Conservation (phyloP, 768 basidiomycete genomes). For the Mrakia gelida region DNA sequence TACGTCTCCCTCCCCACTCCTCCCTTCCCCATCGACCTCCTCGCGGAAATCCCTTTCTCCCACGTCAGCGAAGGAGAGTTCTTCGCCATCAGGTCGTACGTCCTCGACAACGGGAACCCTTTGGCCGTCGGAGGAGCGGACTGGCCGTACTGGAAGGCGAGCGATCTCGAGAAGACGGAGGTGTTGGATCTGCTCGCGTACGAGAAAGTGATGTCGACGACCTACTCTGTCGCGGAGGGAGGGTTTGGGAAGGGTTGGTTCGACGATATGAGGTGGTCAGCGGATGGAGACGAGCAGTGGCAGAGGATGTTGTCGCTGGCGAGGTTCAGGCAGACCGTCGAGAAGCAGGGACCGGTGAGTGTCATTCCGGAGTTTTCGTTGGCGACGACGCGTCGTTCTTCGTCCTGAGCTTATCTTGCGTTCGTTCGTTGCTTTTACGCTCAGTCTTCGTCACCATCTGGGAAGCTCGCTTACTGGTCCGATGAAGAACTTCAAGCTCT, state of each 20-base stretch:
- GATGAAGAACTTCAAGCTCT: no score
- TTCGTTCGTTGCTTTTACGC: no score
- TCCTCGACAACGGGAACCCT: background rate
- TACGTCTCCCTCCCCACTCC: background rate
- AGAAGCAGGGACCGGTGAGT: background rate
- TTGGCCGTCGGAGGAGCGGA: background rate
- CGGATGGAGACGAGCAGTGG: background rate
- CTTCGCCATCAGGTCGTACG: background rate
- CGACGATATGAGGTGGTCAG: background rate
- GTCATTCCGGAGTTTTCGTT: background rate
- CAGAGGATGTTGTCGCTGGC: background rate
- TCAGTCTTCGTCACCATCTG: no score
- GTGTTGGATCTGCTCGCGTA: background rate
- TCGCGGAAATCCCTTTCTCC: background rate
- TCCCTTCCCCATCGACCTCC: background rate
- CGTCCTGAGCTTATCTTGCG: background rate
- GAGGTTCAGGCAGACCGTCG: background rate
- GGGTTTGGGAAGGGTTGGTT: background rate
- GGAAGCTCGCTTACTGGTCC: no score
- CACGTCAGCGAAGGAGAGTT: background rate
- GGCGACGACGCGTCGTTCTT: background rate
- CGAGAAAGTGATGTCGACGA: background rate
- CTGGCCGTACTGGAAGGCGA: conserved; percentile 1
- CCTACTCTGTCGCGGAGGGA: no score
- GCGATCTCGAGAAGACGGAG: background rate